A percentile compares a stretch with the other conserved stretches of the same genome.
These are phyloP conservation scores for Wickerhamiella australiensis DNA, from an alignment of 805 yeast species.

Conservation along the genomic window DNA sequence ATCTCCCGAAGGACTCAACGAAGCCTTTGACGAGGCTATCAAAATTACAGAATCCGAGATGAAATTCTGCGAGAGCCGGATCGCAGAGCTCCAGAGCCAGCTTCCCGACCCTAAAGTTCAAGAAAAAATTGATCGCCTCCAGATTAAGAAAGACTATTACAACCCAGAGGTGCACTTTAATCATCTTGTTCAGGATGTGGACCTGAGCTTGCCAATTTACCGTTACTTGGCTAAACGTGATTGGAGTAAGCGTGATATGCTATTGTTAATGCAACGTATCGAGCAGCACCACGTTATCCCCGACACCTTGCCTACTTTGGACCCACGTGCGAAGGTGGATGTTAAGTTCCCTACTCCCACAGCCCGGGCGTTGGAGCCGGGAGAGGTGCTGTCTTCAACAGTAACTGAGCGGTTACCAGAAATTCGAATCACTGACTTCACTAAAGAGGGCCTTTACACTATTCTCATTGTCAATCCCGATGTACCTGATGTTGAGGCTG, in stretches of 20 bases:
- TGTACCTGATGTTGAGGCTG: slow-evolving; percentile 60
- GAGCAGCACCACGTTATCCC: slow-evolving; percentile 81
- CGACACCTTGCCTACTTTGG: slow-evolving; percentile 82
- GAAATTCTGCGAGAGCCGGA: slow-evolving; percentile 28
- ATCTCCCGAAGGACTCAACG: slow-evolving; percentile 58
- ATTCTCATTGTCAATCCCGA: slow-evolving; percentile 83
- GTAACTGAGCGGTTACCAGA: slow-evolving; percentile 70
- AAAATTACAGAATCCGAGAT: slow-evolving; percentile 42
- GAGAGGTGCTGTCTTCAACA: slow-evolving; percentile 56
- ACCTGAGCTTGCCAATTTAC: slow-evolving; percentile 67
- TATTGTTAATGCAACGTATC: slow-evolving; percentile 82
- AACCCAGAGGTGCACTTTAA: slow-evolving; percentile 83
- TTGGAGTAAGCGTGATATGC: slow-evolving; percentile 61
- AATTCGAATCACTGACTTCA: slow-evolving; percentile 63
- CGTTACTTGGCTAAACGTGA: slow-evolving; percentile 52
- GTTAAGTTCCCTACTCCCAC: slow-evolving; percentile 37
- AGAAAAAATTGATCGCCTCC: slow-evolving; percentile 25
- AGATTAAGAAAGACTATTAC: slow-evolving; percentile 51
- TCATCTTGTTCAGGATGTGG: slow-evolving; percentile 40
- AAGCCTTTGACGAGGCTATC: slow-evolving; percentile 60
- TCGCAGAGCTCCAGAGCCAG: slow-evolving; percentile 28
- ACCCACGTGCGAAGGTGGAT: slow-evolving; percentile 64
- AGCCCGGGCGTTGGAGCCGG: slow-evolving; percentile 64
- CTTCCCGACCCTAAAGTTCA: slow-evolving; percentile 14
- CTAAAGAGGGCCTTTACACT: slow-evolving; percentile 51